Evolutionary conservation across 2,329 filamentous ascomycete genomes (phyloP), one percentile per base, ranked within the genome.

Genomic region (Scleromitrula shiraiana): DNA sequence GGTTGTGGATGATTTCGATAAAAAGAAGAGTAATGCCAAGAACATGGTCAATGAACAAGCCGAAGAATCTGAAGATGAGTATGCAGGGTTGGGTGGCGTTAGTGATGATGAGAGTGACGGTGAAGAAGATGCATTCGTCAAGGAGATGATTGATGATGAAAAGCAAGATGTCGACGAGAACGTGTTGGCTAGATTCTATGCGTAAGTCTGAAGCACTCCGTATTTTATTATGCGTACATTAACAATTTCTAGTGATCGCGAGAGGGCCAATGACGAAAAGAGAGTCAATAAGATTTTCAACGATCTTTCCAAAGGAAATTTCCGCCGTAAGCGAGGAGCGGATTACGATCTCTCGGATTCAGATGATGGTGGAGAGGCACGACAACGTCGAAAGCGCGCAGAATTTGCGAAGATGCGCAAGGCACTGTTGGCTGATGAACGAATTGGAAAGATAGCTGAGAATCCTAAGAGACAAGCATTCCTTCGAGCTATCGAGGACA

Each of bases 61-160:
- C 52, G 88, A 95, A 59, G 93, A 98, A 68, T 98, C 93, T 0
- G 94, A 98, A 63, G 93, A 98, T 64, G 93, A 98, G 66, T 98
- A 97, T 64, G 91, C 90, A 32, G 93, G 93, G 4, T 74, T 98
- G 8, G 93, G 93, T 56, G 93, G 93, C 53, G 84, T 74, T 9
- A 91, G 90, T 65, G 90, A 91, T 51, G 91, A 97, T 56, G 88
- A 91, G 55, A 83, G 81, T 37, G 83, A 77, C 36, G 85, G 89
- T 50, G 78, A 87, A 51, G 85, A 83, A 29, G 80, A 86, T 49
- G 82, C 82, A 24, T 75, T 85, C 7, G 78, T 93, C 53, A 78
- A 85, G 57, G 82, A 88, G 53, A 94, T 98, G 80, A 95, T 98
- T 62, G 86, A 93, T 60, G 90, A 97, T 61, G 80, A 84, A 20